Conservation (phyloP, 306 rosid species). For the Vicia sativa region DNA sequence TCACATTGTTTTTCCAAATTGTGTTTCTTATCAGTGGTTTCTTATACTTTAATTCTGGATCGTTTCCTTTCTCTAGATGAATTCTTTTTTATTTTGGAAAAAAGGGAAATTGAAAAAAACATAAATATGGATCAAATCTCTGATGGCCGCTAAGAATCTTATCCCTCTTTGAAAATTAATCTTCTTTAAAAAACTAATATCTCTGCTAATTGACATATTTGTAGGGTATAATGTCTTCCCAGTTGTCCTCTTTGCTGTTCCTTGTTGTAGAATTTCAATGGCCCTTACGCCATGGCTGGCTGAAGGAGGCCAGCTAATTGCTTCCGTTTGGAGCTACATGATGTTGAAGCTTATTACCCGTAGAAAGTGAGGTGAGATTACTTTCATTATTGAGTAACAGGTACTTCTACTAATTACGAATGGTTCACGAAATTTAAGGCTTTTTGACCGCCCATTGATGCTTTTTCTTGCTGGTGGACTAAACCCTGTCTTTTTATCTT, state of each 20-base stretch:
- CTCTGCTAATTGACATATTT: conserved; percentile 35
- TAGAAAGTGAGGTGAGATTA: conserved; percentile 89
- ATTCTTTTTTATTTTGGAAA: conserved; percentile 1
- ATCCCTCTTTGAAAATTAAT: conserved; percentile 14
- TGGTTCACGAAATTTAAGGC: conserved; percentile 15
- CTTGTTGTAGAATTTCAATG: conserved; percentile 99
- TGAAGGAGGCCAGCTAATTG: conserved; percentile 92
- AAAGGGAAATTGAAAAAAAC: background rate
- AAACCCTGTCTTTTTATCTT: background rate
- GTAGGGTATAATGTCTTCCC: conserved; percentile 97
- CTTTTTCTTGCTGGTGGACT: conserved; percentile 19
- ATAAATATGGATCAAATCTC: conserved; percentile 2
- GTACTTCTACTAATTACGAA: conserved; percentile 32
- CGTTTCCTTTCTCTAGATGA: background rate
- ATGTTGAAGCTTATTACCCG: conserved; percentile 96
- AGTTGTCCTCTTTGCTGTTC: conserved; percentile 85
- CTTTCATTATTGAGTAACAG: conserved; percentile 15
- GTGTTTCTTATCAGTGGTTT: background rate
- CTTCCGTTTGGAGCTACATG: conserved; percentile 96
- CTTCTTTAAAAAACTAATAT: conserved; percentile 5
- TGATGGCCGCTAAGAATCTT: background rate
- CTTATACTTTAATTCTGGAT: background rate
- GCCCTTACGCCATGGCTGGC: conserved; percentile 98
- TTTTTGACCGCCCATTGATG: conserved; percentile 4
- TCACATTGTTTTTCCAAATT: background rate